A percentile compares a stretch with the other conserved stretches of the same genome.
Conservation (phyloP, 768 basidiomycete species). For the Mycena albidolilacea region DNA sequence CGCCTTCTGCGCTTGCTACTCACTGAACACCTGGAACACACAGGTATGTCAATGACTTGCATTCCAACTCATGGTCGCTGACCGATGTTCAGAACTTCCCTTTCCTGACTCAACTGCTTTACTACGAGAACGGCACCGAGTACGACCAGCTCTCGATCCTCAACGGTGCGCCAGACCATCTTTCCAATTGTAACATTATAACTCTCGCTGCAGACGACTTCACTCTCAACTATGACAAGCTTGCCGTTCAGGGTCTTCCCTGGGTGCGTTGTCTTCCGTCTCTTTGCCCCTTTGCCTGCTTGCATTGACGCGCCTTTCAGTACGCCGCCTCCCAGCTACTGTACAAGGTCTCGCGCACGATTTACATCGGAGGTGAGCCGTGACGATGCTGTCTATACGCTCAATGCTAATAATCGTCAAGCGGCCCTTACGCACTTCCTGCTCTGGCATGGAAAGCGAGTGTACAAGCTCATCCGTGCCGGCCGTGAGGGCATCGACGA, state of each 20-base stretch:
- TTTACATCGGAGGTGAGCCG: constrained; percentile 50
- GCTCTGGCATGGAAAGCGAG: constrained; percentile 62
- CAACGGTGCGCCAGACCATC: constrained; percentile 40
- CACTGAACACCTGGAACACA: constrained; percentile 41
- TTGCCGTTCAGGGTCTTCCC: constrained; percentile 49
- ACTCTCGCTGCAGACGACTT: constrained; percentile 1
- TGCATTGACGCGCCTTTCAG: constrained; percentile 47
- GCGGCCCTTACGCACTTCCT: constrained; percentile 64
- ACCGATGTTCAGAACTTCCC: constrained; percentile 48
- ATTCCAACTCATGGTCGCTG: neutral
- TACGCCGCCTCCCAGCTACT: constrained; percentile 61
- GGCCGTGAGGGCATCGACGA: constrained; percentile 52
- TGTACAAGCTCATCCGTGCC: constrained; percentile 53
- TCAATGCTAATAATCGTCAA: too few relatives aligned
- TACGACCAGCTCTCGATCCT: constrained; percentile 69
- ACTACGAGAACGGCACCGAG: constrained; percentile 53
- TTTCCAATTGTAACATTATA: too few relatives aligned
- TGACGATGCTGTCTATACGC: constrained; percentile 29
- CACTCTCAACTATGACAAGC: constrained; percentile 44
- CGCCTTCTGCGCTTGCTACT: constrained; percentile 48
- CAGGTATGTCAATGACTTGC: neutral
- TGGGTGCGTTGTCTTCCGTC: constrained; percentile 35
- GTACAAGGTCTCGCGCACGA: constrained; percentile 54
- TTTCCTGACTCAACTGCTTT: constrained; percentile 56
- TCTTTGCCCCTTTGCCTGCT: neutral